Conservation (phyloP, 805 yeast species). For the Candida nanaspora region DNA sequence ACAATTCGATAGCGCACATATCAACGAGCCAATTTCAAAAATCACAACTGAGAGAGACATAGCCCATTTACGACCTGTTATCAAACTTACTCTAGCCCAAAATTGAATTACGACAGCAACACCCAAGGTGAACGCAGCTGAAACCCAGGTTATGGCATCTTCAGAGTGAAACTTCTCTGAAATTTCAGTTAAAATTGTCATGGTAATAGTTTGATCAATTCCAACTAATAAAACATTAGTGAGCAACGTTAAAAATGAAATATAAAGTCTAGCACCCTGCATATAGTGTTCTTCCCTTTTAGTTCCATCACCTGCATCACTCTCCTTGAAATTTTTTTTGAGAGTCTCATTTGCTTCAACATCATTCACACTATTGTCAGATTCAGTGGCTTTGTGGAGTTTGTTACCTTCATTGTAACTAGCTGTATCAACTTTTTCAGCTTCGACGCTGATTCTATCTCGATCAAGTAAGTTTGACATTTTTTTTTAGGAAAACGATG, state of each 20-base stretch:
- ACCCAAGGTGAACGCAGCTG: conserved; percentile 47
- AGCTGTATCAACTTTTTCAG: too few species aligned
- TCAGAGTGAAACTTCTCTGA: conserved; percentile 42
- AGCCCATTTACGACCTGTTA: conserved; percentile 49
- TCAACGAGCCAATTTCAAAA: conserved; percentile 56
- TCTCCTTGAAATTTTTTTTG: conserved; percentile 14
- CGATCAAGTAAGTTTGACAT: too few species aligned
- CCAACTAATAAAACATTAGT: conserved; percentile 28
- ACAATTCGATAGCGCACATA: conserved; percentile 45
- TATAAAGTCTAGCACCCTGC: conserved; percentile 11
- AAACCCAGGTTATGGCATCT: conserved; percentile 50
- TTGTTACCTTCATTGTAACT: too few species aligned
- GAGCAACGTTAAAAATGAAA: conserved; percentile 4
- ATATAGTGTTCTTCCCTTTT: conserved; percentile 19
- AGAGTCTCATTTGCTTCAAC: too few species aligned
- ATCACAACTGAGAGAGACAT: conserved; percentile 40
- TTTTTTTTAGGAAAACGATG: too few species aligned
- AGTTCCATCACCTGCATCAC: conserved; percentile 36
- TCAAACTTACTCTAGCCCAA: conserved; percentile 51
- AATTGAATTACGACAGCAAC: conserved; percentile 46
- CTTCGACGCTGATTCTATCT: too few species aligned
- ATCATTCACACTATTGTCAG: too few species aligned
- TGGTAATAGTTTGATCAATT: conserved; percentile 52
- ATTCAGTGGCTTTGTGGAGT: too few species aligned
- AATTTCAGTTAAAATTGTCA: conserved; percentile 42